Conservation (phyloP, 176 grass and related monocot species). For the Dendrocalamus sinicus region DNA sequence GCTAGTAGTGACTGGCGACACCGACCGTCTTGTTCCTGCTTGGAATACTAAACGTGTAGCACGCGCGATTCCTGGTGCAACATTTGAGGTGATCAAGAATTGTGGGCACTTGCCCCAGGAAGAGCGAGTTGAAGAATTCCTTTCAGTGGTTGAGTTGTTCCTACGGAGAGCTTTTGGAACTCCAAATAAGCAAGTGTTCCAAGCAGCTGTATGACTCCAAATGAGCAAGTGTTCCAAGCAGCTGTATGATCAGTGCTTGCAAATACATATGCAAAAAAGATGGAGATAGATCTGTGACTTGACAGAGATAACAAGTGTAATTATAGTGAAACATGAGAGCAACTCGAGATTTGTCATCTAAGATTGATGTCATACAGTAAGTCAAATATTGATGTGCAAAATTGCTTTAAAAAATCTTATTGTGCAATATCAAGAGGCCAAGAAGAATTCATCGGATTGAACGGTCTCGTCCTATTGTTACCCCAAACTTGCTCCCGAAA, state of each 20-base stretch:
- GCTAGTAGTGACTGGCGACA: constrained; percentile 82
- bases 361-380: constrained; percentile 20
- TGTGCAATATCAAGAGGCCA: neutral
- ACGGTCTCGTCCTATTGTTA: neutral
- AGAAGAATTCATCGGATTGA: constrained; percentile 4
- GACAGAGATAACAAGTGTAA: neutral
- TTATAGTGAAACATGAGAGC: neutral
- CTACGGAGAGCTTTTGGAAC: constrained; percentile 58
- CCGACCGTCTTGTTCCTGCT: constrained; percentile 73
- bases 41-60: constrained; percentile 83
- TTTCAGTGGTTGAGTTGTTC: constrained; percentile 63
- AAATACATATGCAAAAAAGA: constrained; percentile 1
- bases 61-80: constrained; percentile 57
- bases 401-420: neutral
- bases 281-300: neutral
- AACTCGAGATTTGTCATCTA: neutral
- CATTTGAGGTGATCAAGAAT: constrained; percentile 73
- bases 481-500: neutral
- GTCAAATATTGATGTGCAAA: constrained; percentile 8
- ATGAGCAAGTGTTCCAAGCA: constrained; percentile 43
- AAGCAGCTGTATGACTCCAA: constrained; percentile 46
- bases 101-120: constrained; percentile 95
- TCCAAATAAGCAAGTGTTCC: constrained; percentile 41
- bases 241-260: constrained; percentile 40
- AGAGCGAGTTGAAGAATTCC: constrained; percentile 76